Evolutionary conservation across 148 eudicot species (phyloP).

Genomic region (Camellia granthamiana): DNA sequence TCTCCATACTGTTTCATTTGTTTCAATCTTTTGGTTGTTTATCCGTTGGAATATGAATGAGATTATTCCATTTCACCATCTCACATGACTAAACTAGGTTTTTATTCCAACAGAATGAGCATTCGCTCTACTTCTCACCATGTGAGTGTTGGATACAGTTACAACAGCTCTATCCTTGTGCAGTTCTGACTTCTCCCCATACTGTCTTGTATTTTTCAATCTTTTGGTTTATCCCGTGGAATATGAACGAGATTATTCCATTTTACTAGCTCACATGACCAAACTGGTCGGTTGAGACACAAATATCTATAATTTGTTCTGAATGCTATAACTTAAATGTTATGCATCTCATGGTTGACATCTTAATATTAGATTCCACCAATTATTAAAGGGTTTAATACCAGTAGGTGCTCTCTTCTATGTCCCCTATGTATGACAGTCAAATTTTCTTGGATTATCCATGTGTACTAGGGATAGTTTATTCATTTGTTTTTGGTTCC

Average conservation of each 20-base stretch:
- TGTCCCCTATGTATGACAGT: neutral
- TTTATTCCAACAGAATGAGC: too few relatives aligned
- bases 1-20: constrained; percentile 8
- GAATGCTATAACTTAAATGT: neutral
- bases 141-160: too few relatives aligned
- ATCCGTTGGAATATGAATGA: neutral
- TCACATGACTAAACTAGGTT: too few relatives aligned
- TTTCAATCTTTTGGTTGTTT: neutral
- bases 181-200: too few relatives aligned
- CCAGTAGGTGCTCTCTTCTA: neutral
- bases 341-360: neutral
- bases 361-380: neutral
- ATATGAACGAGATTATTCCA: neutral
- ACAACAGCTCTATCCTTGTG: too few relatives aligned
- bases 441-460: neutral
- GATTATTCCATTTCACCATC: neutral
- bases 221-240: too few relatives aligned
- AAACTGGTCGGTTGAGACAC: neutral
- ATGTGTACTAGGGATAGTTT: neutral
- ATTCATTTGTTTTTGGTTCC: neutral
- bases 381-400: neutral
- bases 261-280: constrained; percentile 3
- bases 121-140: too few relatives aligned
- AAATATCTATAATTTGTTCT: neutral
- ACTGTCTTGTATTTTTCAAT: too few relatives aligned